Base-by-base conservation (phyloP, 495 filamentous ascomycete genomes). In the Chaetomidium leptoderma region DNA sequence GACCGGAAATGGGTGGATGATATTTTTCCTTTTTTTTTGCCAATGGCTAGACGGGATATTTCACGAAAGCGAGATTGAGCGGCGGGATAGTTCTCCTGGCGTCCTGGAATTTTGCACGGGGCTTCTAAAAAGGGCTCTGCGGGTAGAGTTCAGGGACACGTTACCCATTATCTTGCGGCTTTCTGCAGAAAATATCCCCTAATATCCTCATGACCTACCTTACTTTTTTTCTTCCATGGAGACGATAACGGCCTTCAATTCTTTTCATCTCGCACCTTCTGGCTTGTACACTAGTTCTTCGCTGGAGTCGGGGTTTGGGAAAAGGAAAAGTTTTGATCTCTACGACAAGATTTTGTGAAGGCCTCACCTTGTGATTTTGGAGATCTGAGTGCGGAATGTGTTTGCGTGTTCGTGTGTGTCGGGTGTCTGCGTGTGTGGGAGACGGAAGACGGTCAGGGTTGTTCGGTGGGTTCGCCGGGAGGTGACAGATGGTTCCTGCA, bases 231-330 rank as follows among this genome's bases (percentile, higher is more conserved):
- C 29, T 48, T 49, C 10, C 43, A n/a, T n/a, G 37, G 55, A 26
- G 55, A 37, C 21, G 52, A 39, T 19, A 21, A 68, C 63, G 62
- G 51, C 55, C 51, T 63, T 53, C 53, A 62, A 43, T 65, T 63
- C 59, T 66, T 63, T 66, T 67, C 58, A 50, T 53, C 68, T 67
- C 59, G 64, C 58, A 67, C 70, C 54, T 65, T 72, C 54, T 33
- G 63, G 56, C 43, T 57, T 76, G 69, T 73, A 74, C 59, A 67
- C 63, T 74, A 65, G 58, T 66, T 51, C n/a, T 53, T 67, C 70
- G 64, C 67, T 63, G 66, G 70, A 66, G 67, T 70, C 36, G 57
- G 64, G 65, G 17, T 6, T 16, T 5, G 57, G 52, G 49, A 30
- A 56, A 11, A 7, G 43, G 70, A 76, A 70, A 73, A 67, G 44